Evolutionary conservation across 495 filamentous ascomycete species (phyloP).

Genomic region (Talaromyces nanjingensis): DNA sequence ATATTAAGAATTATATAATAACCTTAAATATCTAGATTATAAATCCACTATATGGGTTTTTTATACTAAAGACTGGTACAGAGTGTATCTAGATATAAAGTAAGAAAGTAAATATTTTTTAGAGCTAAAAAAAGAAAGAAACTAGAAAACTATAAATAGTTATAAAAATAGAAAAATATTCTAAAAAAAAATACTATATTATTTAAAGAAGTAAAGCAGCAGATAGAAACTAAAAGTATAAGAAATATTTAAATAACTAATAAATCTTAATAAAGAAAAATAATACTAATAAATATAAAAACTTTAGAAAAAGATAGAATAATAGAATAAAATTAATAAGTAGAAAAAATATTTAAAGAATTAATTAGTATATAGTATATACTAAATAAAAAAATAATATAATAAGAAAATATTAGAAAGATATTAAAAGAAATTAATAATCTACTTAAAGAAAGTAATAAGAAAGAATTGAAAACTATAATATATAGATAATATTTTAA

Average conservation of each 20-base stretch:
- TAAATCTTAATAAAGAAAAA: background rate
- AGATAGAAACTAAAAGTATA: background rate
- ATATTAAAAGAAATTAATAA: background rate
- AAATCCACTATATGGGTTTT: background rate
- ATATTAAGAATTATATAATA: too few relatives aligned
- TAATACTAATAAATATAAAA: background rate
- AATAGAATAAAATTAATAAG: background rate
- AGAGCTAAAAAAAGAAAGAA: background rate
- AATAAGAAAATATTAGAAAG: background rate
- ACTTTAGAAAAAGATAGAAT: background rate
- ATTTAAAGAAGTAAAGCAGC: background rate
- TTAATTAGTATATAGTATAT: background rate
- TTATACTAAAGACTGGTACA: background rate
- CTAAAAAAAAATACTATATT: background rate
- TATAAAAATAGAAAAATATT: background rate
- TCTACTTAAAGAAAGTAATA: too few relatives aligned
- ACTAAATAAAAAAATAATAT: too few relatives aligned
- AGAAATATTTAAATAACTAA: background rate
- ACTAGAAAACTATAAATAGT: background rate
- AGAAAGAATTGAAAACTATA: too few relatives aligned
- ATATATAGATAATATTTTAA: too few relatives aligned
- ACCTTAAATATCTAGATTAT: too few relatives aligned
- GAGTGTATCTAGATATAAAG: background rate
- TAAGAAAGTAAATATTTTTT: background rate
- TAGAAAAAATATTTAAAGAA: background rate